These are phyloP conservation scores for Colletotrichum higginsianum DNA, from an alignment of 2,329 filamentous ascomycete species.

Conservation along the genomic window DNA sequence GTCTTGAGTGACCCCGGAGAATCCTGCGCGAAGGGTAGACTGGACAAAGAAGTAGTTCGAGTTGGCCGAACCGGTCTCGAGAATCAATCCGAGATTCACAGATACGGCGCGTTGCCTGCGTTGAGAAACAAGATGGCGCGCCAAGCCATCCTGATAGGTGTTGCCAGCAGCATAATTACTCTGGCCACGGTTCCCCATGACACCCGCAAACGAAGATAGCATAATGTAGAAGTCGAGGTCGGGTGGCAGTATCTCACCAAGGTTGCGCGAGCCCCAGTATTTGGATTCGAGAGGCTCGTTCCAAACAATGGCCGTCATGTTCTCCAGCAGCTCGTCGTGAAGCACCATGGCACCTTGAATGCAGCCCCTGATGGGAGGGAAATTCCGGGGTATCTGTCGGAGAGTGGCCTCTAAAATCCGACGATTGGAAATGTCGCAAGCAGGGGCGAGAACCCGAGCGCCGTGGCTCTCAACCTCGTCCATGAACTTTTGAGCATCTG, in stretches of 20 bases:
- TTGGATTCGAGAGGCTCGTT: slow-evolving; percentile 62
- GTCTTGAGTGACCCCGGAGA: too few species aligned
- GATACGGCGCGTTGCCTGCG: too few species aligned
- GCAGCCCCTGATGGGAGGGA: slow-evolving; percentile 50
- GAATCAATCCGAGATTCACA: too few species aligned
- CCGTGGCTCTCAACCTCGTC: slow-evolving; percentile 49
- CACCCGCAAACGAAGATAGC: slow-evolving; percentile 67
- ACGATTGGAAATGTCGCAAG: slow-evolving; percentile 60
- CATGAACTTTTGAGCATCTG: slow-evolving; percentile 48
- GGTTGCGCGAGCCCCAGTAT: slow-evolving; percentile 63
- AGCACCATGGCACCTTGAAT: slow-evolving; percentile 54
- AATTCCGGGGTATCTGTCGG: slow-evolving; percentile 39
- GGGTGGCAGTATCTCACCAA: slow-evolving; percentile 55
- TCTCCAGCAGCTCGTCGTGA: slow-evolving; percentile 62
- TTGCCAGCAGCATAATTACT: slow-evolving; percentile 72
- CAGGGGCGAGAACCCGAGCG: slow-evolving; percentile 52
- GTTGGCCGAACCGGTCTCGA: too few species aligned
- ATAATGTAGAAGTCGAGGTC: slow-evolving; percentile 63
- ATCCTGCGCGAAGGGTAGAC: too few species aligned
- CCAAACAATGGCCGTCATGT: slow-evolving; percentile 64
- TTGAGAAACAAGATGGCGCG: neutral
- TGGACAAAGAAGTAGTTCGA: too few species aligned
- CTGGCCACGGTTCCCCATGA: slow-evolving; percentile 71
- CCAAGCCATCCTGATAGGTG: slow-evolving; percentile 63
- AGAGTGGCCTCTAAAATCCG: slow-evolving; percentile 38